A percentile compares a stretch with the other conserved stretches of the same genome.
Evolutionary conservation across 345 rosid genomes (phyloP).

Genomic region (Pistacia atlantica): DNA sequence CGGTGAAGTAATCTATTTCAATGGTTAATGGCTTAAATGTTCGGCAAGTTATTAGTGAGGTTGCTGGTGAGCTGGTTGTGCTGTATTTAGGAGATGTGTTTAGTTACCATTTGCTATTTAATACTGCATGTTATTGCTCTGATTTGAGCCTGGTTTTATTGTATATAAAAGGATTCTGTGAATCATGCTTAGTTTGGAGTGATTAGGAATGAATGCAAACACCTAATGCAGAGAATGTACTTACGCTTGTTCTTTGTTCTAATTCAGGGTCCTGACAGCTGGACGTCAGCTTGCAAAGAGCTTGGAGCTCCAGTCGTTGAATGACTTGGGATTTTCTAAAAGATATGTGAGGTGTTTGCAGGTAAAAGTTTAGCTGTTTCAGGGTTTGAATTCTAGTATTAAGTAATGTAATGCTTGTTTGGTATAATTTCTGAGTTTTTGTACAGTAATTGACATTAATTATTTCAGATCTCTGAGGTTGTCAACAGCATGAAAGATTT

Average conservation of each 20-base stretch:
- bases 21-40: not conserved
- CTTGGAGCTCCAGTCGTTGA: conserved; percentile 85
- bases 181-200: conserved; percentile 1
- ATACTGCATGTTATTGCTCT: not conserved
- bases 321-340: conserved; percentile 95
- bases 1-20: not conserved
- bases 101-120: not conserved
- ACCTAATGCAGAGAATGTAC: conserved; percentile 1
- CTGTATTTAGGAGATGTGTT: not conserved
- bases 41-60: not conserved
- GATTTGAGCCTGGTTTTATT: not conserved
- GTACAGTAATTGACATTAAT: conserved; percentile 11
- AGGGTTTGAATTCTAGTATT: conserved; percentile 6
- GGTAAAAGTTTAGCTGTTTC: conserved; percentile 44
- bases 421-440: not conserved
- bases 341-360: conserved; percentile 95
- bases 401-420: not conserved
- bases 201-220: not conserved
- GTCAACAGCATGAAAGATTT: conserved; percentile 98
- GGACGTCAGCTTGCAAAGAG: conserved; percentile 90
- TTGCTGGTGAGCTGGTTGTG: not conserved
- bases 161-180: not conserved
- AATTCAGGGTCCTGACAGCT: conserved; percentile 83
- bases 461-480: conserved; percentile 83
- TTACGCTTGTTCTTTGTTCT: conserved; percentile 11